Evolutionary conservation across 75 land plant species (phyloP).

Genomic region (Isoetes taiwanensis): DNA sequence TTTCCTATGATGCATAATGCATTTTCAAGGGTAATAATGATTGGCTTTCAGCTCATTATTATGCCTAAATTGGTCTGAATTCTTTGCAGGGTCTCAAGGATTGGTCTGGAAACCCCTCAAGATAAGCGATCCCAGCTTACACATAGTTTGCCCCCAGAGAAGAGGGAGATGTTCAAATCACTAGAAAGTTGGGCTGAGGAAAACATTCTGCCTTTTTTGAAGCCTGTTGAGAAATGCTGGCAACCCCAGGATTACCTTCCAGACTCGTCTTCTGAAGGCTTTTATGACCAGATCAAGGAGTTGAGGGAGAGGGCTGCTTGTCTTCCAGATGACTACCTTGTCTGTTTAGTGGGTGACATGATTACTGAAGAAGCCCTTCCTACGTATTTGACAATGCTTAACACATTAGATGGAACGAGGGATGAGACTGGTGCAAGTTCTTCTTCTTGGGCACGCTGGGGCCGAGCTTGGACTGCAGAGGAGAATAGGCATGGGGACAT

Average conservation of each 20-base stretch:
- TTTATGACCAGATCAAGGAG: slow-evolving; percentile 40
- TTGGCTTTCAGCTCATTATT: no score
- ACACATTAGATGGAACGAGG: slow-evolving; percentile 44
- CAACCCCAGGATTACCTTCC: slow-evolving; percentile 57
- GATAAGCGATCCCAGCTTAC: slow-evolving; percentile 27
- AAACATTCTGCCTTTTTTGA: slow-evolving; percentile 25
- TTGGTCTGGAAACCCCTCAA: no score
- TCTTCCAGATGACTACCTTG: slow-evolving; percentile 49
- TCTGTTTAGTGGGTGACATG: slow-evolving; percentile 48
- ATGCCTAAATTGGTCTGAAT: no score
- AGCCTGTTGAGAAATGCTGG: slow-evolving; percentile 55
- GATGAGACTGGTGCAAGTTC: slow-evolving; percentile 47
- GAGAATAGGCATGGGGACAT: slow-evolving; percentile 34
- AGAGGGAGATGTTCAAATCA: slow-evolving; percentile 42
- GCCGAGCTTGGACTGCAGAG: slow-evolving; percentile 31
- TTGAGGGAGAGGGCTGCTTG: slow-evolving; percentile 30
- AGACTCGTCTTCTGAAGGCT: slow-evolving; percentile 42
- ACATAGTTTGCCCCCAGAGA: slow-evolving; percentile 45
- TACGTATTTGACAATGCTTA: slow-evolving; percentile 42
- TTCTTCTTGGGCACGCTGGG: slow-evolving; percentile 36
- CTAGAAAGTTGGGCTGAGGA: slow-evolving; percentile 46
- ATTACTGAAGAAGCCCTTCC: slow-evolving; percentile 39
- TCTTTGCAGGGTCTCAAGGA: no score
- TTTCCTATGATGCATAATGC: no score
- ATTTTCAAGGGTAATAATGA: no score